A percentile compares a stretch with the other conserved stretches of the same genome.
phyloP scores from a whole-genome alignment of 2,329 filamentous ascomycete genomes.

The Chaetothyriales sp. region DNA sequence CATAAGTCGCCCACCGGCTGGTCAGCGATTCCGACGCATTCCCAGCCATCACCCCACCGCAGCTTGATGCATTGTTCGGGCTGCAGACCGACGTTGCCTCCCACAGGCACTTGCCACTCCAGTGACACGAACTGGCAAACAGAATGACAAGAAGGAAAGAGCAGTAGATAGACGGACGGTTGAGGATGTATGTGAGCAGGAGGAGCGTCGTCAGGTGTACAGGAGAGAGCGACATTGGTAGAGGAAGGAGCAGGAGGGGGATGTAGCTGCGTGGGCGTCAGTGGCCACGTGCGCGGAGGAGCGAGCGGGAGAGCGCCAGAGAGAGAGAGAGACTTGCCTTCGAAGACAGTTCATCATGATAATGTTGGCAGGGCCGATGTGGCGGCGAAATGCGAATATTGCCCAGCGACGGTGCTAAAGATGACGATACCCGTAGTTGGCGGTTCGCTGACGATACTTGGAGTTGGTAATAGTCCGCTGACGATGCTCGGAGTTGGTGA shows the following conservation, averaged over 20 bases:
- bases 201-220: constrained; percentile 81
- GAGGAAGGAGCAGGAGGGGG: constrained; percentile 75
- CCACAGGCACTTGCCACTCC: constrained; percentile 57
- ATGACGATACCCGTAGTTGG: neutral
- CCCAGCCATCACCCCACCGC: neutral
- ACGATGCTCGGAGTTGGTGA: no score
- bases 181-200: constrained; percentile 86
- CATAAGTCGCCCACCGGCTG: neutral
- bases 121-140: constrained; percentile 81
- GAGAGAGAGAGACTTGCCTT: constrained; percentile 33
- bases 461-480: no score
- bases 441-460: neutral
- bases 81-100: neutral
- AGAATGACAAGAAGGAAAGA: constrained; percentile 89
- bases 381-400: neutral
- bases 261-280: constrained; percentile 49
- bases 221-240: constrained; percentile 56
- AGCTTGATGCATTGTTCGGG: neutral
- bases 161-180: constrained; percentile 95
- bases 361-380: neutral
- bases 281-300: constrained; percentile 4
- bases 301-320: constrained; percentile 5
- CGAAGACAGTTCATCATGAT: constrained; percentile 51
- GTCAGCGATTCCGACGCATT: neutral
- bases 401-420: neutral